Evolutionary conservation across 768 basidiomycete genomes (phyloP), one percentile per base, ranked within the genome.

Genomic region (Phanerochaete sordida): DNA sequence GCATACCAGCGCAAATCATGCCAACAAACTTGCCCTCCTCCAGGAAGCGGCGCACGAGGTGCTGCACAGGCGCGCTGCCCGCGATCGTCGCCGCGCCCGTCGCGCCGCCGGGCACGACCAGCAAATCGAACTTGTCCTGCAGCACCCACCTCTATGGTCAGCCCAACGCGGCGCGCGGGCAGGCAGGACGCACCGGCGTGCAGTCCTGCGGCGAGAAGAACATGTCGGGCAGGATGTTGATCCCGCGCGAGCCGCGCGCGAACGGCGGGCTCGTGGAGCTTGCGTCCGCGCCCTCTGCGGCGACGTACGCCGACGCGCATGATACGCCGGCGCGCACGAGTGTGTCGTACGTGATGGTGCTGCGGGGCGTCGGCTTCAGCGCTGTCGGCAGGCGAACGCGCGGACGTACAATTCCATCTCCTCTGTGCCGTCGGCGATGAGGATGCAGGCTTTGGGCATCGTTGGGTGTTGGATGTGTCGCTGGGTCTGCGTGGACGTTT

Each of bases 401-500:
- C 27, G 8, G 48, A 15, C 85, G 65, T 67, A 90, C 91, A 92
- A 93, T 73, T 92, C 91, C 86, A 91, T 92, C 74, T 93, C 91
- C 69, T 93, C 91, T 1, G 91, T 92, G 13, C 91, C 91, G 68
- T 92, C 81, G 19, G 91, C 87, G 27, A 93, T 81, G 24, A 93
- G 76, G 49, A 93, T 79, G 23, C 91, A 75, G 6, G 88, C 91
- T 54, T 64, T 64, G 1, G 50, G 3, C 45, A 58, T 58, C 9
- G 15, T 57, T 31, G 21, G 5, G 51, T 23, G 47, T 3, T 26
- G 21, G 24, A 48, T 5, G 24, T 19, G 39, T 43, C 39, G 7
- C 8, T 19, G 19, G 39, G 39, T 35, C 13, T 35, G 13, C 6
- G 33, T 13, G 13, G 33, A 13, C 7, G 33, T 13, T 13, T 6